Evolutionary conservation across 2,329 filamentous ascomycete genomes (phyloP).

Genomic region (Botrytis aclada): DNA sequence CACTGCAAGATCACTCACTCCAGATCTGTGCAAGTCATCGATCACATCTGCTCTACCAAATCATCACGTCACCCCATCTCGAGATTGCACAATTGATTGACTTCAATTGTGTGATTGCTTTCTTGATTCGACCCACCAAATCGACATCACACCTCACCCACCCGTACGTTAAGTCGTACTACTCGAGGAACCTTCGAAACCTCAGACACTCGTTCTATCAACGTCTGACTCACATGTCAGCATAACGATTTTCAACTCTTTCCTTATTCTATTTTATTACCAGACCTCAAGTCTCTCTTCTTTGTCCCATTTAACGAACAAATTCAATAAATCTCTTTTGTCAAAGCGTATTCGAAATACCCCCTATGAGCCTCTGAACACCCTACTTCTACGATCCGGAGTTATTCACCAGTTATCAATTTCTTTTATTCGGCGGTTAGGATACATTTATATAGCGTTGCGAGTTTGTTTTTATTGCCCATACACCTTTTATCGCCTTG

Average conservation of each 20-base stretch:
- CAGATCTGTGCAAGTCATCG: conserved; percentile 16
- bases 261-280: conserved; percentile 37
- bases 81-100: conserved; percentile 23
- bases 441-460: conserved; percentile 41
- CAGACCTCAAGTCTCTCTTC: conserved; percentile 35
- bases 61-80: conserved; percentile 1
- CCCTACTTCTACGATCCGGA: conserved; percentile 39
- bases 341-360: conserved; percentile 45
- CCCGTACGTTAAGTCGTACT: conserved; percentile 14
- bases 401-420: conserved; percentile 34
- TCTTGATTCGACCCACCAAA: conserved; percentile 27
- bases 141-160: conserved; percentile 24
- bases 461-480: conserved; percentile 35
- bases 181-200: conserved; percentile 27
- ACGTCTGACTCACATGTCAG: conserved; percentile 37
- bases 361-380: conserved; percentile 42
- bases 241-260: conserved; percentile 38
- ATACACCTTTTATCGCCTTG: conserved; percentile 22
- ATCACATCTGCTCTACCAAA: conserved; percentile 4
- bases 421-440: conserved; percentile 34
- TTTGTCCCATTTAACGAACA: conserved; percentile 37
- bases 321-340: conserved; percentile 49
- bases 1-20: conserved; percentile 12
- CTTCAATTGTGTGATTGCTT: conserved; percentile 25
- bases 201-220: conserved; percentile 35